Percentiles rank a stretch among this genome's conserved stretches.
phyloP scores from a whole-genome alignment of 1,284 basidiomycete genomes.

The Melampsora abietis-canadensis region DNA sequence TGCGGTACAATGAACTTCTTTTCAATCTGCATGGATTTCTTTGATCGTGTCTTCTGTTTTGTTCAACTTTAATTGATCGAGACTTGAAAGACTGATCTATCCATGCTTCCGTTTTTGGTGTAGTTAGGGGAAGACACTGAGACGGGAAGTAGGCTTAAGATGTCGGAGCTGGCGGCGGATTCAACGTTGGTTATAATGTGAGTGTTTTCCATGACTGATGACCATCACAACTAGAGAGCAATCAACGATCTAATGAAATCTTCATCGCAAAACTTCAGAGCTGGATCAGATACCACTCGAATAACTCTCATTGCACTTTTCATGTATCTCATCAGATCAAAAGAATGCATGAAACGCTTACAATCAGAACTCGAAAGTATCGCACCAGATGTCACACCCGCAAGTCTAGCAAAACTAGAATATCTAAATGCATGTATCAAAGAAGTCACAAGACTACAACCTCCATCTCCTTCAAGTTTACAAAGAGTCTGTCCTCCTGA shows the following conservation, averaged over 20 bases:
- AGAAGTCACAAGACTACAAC: constrained; percentile 51
- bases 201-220: not conserved
- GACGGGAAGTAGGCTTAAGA: constrained; percentile 19
- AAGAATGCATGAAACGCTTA: constrained; percentile 46
- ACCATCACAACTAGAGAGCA: not conserved
- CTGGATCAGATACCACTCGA: constrained; percentile 51
- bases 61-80: not conserved
- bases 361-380: constrained; percentile 48
- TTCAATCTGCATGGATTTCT: too few species aligned
- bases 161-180: constrained; percentile 28
- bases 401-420: constrained; percentile 47
- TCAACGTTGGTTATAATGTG: constrained; percentile 29
- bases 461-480: constrained; percentile 51
- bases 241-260: not conserved
- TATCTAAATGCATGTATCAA: constrained; percentile 52
- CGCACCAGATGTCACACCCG: constrained; percentile 48
- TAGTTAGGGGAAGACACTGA: constrained; percentile 34
- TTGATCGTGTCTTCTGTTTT: not conserved
- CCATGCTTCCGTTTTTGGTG: too few species aligned
- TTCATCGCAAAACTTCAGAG: constrained; percentile 16
- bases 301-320: constrained; percentile 49
- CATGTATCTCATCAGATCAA: constrained; percentile 49
- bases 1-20: not conserved
- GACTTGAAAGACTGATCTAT: not conserved
- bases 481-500: constrained; percentile 50